These are phyloP conservation scores for Hypoxylon sp. DNA, from an alignment of 2,329 filamentous ascomycete species.

Conservation along the genomic window DNA sequence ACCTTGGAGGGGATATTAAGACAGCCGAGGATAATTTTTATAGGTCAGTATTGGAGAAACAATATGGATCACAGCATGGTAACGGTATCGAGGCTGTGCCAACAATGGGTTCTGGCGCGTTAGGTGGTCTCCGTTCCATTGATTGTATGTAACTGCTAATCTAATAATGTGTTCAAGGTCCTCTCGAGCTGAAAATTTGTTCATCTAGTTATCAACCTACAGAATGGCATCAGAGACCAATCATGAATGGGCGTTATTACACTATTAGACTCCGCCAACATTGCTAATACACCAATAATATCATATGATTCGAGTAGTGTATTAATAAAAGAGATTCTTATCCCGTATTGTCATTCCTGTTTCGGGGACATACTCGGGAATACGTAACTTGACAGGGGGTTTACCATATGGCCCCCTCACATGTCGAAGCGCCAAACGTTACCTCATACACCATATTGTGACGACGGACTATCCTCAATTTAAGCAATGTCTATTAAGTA, in stretches of 20 bases:
- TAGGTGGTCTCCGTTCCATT: constrained; percentile 1
- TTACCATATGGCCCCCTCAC: too few relatives aligned
- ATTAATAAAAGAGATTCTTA: background rate
- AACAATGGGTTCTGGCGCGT: constrained; percentile 1
- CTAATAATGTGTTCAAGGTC: background rate
- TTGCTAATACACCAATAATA: background rate
- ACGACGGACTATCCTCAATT: too few relatives aligned
- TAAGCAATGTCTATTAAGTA: too few relatives aligned
- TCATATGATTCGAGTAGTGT: constrained; percentile 1
- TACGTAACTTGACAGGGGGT: background rate
- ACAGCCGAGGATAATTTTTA: constrained; percentile 46
- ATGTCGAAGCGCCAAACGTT: too few relatives aligned
- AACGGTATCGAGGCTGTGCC: constrained; percentile 24
- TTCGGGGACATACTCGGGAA: constrained; percentile 7
- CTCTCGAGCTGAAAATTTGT: constrained; percentile 2
- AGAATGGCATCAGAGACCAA: constrained; percentile 1
- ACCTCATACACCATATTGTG: too few relatives aligned
- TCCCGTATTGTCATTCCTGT: background rate
- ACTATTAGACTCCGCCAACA: constrained; percentile 6
- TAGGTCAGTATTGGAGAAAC: constrained; percentile 30
- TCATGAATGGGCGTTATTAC: background rate
- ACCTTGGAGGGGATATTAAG: constrained; percentile 48
- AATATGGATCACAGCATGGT: constrained; percentile 13
- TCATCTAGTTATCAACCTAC: background rate
- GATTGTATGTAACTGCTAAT: constrained; percentile 24